Evolutionary conservation across 1,284 basidiomycete genomes (phyloP).

Genomic region (Sanghuangporus sanghuang): DNA sequence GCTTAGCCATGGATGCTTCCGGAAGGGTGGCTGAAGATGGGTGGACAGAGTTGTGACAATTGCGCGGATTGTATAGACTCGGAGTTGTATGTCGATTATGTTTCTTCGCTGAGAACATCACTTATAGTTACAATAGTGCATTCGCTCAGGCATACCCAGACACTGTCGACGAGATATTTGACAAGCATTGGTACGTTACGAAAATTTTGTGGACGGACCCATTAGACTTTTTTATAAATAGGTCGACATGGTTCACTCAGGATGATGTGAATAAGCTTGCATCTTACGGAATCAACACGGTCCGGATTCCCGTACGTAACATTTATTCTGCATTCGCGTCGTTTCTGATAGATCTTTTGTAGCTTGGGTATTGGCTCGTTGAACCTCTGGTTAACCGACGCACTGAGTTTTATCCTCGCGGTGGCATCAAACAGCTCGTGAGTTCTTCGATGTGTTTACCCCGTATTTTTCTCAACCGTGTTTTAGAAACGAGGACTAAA

Average conservation of each 20-base stretch:
- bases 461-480: background rate
- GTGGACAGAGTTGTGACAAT: conserved; percentile 47
- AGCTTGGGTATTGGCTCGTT: conserved; percentile 80
- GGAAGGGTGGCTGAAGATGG: conserved; percentile 62
- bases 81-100: conserved; percentile 46
- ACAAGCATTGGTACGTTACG: conserved; percentile 52
- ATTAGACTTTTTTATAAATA: conserved; percentile 20
- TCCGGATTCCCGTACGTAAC: conserved; percentile 61
- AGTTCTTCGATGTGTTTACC: conserved; percentile 17
- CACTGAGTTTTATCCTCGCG: conserved; percentile 61
- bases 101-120: background rate
- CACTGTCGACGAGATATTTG: conserved; percentile 54
- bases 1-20: conserved; percentile 61
- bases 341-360: background rate
- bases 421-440: conserved; percentile 62
- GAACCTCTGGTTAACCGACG: conserved; percentile 61
- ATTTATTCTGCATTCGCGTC: background rate
- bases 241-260: conserved; percentile 69
- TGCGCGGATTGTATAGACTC: conserved; percentile 52
- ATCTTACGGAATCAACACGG: conserved; percentile 60
- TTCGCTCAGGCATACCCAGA: conserved; percentile 56
- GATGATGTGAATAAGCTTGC: conserved; percentile 49
- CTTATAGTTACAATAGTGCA: conserved; percentile 31
- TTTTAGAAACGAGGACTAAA: conserved; percentile 52
- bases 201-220: background rate